Evolutionary conservation across 2,329 filamentous ascomycete genomes (phyloP), one percentile per base, ranked within the genome.

Genomic region (Leptosphaerulina australis): DNA sequence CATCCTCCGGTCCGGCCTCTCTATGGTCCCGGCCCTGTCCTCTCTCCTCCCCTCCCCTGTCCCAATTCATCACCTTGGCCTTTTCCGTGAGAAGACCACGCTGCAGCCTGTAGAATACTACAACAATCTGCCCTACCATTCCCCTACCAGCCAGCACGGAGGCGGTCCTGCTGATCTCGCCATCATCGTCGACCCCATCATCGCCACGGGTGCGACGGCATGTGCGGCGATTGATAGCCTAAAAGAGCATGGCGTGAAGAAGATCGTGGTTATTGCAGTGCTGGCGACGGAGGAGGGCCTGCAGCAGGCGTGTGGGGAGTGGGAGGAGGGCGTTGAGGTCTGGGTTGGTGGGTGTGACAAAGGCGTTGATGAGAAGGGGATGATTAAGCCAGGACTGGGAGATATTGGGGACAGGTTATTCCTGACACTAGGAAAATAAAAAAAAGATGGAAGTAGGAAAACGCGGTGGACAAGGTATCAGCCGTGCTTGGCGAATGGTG

Each of bases 51-150:
- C 93, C 14, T 70, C 75, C 28, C 83, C 90, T 11, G 88, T 93
- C 24, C 87, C 91, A 5, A 84, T 97, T 58, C 91, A 97, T 77
- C 93, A 97, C 72, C 87, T 97, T 6, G 93, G 94, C 60, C 87
- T 97, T 68, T 97, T 93, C 81, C 90, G 92, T 68, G 92, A 97
- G 72, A 90, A 88, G 53, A 84, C 85, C 48, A 93, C 90, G 34
- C 86, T 97, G 48, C 85, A 91, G 66, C 91, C 92, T 3, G 92
- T 97, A 50, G 92, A 96, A 76, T 96, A 97, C 82, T 97, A 97
- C 83, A 97, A 97, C 80, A 96, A 96, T 75, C 86, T 97, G 15
- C 91, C 91, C 26, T 87, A 90, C 75, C 88, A 90, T 75, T 70
- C 79, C 29, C 78, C 63, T 46, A 76, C 76, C 55, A 69, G 74